Evolutionary conservation across 2,329 filamentous ascomycete genomes (phyloP), one percentile per base, ranked within the genome.

Genomic region (Cladosporium velox): DNA sequence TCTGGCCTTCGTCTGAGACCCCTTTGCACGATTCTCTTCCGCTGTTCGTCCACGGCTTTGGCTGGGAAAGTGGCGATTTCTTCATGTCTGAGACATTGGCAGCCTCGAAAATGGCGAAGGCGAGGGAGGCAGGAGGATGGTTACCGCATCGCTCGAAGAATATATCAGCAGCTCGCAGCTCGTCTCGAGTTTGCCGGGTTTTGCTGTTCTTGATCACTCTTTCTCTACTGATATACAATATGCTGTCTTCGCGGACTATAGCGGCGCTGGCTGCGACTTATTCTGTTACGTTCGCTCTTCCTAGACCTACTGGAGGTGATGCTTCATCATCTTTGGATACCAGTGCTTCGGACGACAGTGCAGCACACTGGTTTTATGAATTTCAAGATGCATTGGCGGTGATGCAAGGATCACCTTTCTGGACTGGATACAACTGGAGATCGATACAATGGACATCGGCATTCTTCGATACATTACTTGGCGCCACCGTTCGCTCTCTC

Each of bases 391-490:
- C 70, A 10, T 47, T 77, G 32, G 66, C 66, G 44, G 70, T 68
- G 1, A 71, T 76, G 72, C 74, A 77, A 59, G 63, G 32, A 11
- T 52, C 61, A 18, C 71, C 67, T 0, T 77, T 70, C 64, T 77
- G 72, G 71, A 74, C 75, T 57, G 74, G 73, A 8, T 70, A 72
- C 6, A 72, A 73, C 59, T 76, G 72, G 72, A 65, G 54, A 5
- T 70, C 70, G 7, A 67, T 74, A 28, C 72, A 76, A 65, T 76
- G 74, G 74, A 71, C 71, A 1, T 70, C 70, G 11, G 74, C 74
- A 18, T 62, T 75, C 51, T 64, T 75, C 6, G 68, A 72, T 49
- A 75, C 73, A 5, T 67, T 75, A 35, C 57, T 75, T 24, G 64
- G 67, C 44, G 64, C 71, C 18, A 69, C 71, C 12, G 68, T 70